Conservation (phyloP, 1,139 yeast species). For the Candida pseudocylindracea region DNA sequence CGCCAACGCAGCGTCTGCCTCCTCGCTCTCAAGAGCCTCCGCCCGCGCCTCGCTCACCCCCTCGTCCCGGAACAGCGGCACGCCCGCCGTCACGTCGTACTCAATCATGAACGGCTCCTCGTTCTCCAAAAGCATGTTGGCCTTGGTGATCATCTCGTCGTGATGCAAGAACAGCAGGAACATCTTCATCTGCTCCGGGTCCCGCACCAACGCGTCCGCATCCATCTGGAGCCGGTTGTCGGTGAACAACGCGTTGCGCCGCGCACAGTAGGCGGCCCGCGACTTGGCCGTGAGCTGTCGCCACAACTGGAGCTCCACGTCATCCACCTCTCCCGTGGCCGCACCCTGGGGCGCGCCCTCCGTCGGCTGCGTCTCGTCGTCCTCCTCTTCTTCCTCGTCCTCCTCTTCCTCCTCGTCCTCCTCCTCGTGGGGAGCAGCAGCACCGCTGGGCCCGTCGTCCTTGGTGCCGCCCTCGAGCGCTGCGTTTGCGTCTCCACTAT, state of each 20-base stretch:
- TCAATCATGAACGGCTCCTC: conserved; percentile 59
- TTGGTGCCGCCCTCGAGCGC: too few relatives aligned
- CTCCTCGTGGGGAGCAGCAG: too few relatives aligned
- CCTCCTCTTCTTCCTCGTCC: conserved; percentile 1
- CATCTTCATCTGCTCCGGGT: conserved; percentile 35
- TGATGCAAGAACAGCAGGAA: conserved; percentile 25
- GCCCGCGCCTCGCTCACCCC: conserved; percentile 27
- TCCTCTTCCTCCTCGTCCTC: conserved; percentile 4
- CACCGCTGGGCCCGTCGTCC: too few relatives aligned
- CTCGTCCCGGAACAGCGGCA: conserved; percentile 40
- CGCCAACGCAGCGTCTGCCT: conserved; percentile 15
- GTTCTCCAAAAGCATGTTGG: conserved; percentile 25
- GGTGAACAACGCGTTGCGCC: conserved; percentile 45
- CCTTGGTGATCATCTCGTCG: conserved; percentile 16
- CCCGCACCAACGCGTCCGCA: conserved; percentile 44
- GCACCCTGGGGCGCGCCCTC: not conserved
- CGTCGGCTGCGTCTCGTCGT: conserved; percentile 1
- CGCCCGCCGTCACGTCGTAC: conserved; percentile 63
- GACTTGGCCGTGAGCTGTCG: conserved; percentile 58
- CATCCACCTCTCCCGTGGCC: conserved; percentile 6
- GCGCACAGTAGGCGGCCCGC: conserved; percentile 52
- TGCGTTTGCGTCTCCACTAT: too few relatives aligned
- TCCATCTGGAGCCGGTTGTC: conserved; percentile 34
- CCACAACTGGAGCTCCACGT: conserved; percentile 44
- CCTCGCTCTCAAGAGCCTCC: conserved; percentile 26